Conservation (phyloP, 2,329 filamentous ascomycete genomes). For the Alternaria panax region DNA sequence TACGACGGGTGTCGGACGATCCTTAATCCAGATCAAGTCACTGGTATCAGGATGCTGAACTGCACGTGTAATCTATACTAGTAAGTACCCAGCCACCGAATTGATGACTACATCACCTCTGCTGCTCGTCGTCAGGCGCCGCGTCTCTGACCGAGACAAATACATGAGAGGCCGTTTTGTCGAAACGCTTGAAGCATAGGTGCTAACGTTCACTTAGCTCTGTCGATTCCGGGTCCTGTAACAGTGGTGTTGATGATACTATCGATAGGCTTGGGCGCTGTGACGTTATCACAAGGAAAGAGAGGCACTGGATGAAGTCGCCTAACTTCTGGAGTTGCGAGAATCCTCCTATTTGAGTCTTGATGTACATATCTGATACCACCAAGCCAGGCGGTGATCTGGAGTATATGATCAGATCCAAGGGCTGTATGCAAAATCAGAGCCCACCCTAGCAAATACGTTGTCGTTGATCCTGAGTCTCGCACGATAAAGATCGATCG, state of each 20-base stretch:
- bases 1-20: conserved; percentile 2
- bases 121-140: too few species aligned
- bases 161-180: too few species aligned
- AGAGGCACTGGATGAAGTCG: conserved; percentile 4
- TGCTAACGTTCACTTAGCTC: background rate
- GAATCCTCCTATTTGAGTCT: background rate
- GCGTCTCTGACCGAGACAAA: too few species aligned
- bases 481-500: background rate
- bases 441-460: background rate
- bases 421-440: background rate
- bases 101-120: too few species aligned
- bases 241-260: conserved; percentile 2
- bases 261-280: background rate
- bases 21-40: background rate
- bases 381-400: background rate
- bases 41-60: conserved; percentile 2
- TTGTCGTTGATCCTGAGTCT: background rate
- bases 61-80: conserved; percentile 5
- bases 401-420: background rate
- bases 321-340: conserved; percentile 5
- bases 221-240: background rate
- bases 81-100: background rate
- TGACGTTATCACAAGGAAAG: background rate
- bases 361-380: background rate
- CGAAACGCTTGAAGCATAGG: background rate